Percentiles rank a stretch among this genome's conserved stretches.
Evolutionary conservation across 768 basidiomycete species (phyloP).

Genomic region (Termitomyces sp.): DNA sequence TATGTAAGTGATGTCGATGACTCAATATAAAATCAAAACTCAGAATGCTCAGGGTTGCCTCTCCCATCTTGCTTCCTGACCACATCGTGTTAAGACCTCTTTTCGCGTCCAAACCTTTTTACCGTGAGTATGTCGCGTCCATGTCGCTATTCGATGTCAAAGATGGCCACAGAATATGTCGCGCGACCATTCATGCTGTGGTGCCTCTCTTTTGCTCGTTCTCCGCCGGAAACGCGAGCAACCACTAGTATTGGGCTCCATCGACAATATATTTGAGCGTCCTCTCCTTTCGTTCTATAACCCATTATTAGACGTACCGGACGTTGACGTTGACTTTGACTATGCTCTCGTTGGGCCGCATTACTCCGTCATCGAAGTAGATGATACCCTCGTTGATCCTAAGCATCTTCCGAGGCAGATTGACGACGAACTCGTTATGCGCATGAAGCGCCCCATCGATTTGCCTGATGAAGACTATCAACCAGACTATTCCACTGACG

Average conservation of each 20-base stretch:
- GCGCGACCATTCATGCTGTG: background rate
- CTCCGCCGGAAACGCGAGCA: background rate
- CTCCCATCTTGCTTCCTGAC: background rate
- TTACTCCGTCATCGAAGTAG: background rate
- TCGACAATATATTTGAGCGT: background rate
- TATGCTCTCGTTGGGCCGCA: background rate
- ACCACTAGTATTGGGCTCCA: background rate
- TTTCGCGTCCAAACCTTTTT: background rate
- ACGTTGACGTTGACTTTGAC: background rate
- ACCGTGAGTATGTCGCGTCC: background rate
- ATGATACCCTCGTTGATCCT: no score
- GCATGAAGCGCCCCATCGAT: slow-evolving; percentile 7
- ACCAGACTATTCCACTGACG: background rate
- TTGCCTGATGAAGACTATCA: background rate
- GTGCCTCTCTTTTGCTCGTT: background rate
- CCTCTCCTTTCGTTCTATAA: background rate
- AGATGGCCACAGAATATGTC: background rate
- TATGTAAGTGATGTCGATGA: background rate
- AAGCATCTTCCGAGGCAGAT: background rate
- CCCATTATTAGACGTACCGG: background rate
- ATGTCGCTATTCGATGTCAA: background rate
- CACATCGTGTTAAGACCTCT: background rate
- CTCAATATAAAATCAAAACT: background rate
- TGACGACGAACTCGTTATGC: slow-evolving; percentile 3
- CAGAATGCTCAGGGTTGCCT: background rate